phyloP scores from a whole-genome alignment of 306 rosid genomes.

The Delonix regia region DNA sequence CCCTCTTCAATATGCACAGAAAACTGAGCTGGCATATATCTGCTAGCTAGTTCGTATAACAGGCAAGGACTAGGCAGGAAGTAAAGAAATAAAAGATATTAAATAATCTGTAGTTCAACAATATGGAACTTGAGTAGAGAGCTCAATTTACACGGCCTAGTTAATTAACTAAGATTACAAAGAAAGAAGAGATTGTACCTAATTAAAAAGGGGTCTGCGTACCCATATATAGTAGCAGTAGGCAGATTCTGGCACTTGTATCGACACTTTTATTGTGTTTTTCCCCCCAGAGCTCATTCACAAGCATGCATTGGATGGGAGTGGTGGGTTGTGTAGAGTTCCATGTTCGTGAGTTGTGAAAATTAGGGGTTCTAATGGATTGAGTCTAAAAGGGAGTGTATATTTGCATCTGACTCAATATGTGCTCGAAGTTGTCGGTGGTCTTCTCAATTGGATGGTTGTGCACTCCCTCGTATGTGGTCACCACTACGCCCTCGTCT shows the following conservation, averaged over 20 bases:
- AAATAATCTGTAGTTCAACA: not conserved
- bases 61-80: not conserved
- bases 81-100: slow-evolving; percentile 1
- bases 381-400: slow-evolving; percentile 59
- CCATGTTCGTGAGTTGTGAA: not conserved
- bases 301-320: not conserved
- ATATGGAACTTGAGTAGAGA: not conserved
- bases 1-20: not conserved
- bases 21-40: not conserved
- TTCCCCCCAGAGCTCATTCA: not conserved
- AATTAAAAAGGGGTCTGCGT: not conserved
- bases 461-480: slow-evolving; percentile 90
- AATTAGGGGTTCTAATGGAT: too few species aligned
- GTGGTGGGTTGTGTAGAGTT: not conserved
- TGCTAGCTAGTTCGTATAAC: not conserved
- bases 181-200: not conserved
- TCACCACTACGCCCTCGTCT: slow-evolving; percentile 87
- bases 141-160: slow-evolving; percentile 17
- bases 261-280: not conserved
- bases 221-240: not conserved
- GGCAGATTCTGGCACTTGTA: not conserved
- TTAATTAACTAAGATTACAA: not conserved
- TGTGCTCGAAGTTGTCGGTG: slow-evolving; percentile 81
- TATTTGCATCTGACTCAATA: slow-evolving; percentile 88
- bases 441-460: slow-evolving; percentile 75